phyloP scores from a whole-genome alignment of 352 stramenopile species.

The Aphanomyces astaci region DNA sequence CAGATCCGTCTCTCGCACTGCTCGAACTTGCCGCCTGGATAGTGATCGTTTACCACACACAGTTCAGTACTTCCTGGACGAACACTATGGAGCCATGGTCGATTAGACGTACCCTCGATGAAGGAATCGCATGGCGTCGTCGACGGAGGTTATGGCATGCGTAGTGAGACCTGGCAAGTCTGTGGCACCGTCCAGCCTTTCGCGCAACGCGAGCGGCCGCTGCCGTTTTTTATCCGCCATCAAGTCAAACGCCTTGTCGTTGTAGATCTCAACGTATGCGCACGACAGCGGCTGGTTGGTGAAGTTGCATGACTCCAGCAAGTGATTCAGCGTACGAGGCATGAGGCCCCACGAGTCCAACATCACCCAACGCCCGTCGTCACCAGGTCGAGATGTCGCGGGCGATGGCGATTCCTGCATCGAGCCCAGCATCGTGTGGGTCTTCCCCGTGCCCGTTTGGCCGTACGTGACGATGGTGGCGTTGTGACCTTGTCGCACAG shows the following conservation, averaged over 20 bases:
- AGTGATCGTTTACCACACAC: too few relatives aligned
- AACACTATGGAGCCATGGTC: too few relatives aligned
- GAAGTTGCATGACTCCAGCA: too few relatives aligned
- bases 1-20: constrained; percentile 60
- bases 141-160: constrained; percentile 38
- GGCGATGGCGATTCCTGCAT: constrained; percentile 28
- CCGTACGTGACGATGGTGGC: constrained; percentile 88
- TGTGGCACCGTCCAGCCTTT: constrained; percentile 71
- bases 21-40: constrained; percentile 30
- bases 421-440: constrained; percentile 87
- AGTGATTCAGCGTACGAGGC: constrained; percentile 51
- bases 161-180: constrained; percentile 62
- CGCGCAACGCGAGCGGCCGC: constrained; percentile 44
- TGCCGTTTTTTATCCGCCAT: constrained; percentile 58
- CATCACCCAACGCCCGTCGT: too few relatives aligned
- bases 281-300: constrained; percentile 51
- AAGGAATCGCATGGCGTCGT: constrained; percentile 38
- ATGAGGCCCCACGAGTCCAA: constrained; percentile 68
- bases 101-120: constrained; percentile 29
- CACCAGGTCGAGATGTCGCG: constrained; percentile 58
- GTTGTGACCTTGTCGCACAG: constrained; percentile 74
- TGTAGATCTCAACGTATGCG: constrained; percentile 92
- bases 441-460: constrained; percentile 86
- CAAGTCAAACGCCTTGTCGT: constrained; percentile 88
- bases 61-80: too few relatives aligned